phyloP scores from a whole-genome alignment of 2,329 filamentous ascomycete species.

The Fusarium sp. region DNA sequence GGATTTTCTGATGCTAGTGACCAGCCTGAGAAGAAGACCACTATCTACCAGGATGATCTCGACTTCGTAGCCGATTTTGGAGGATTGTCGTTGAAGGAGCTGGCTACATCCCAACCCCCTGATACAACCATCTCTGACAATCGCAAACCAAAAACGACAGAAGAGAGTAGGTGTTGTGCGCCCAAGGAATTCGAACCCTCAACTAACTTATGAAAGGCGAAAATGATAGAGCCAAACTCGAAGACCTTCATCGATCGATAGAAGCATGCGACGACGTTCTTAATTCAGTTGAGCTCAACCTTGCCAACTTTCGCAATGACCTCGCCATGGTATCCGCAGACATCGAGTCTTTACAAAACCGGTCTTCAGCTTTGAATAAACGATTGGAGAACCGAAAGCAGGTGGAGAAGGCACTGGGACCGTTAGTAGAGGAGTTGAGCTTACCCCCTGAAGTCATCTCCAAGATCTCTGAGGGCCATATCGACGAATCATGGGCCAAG shows the following conservation, averaged over 20 bases:
- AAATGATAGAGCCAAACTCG: conserved; percentile 83
- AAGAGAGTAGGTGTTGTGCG: conserved; percentile 72
- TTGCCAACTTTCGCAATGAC: conserved; percentile 93
- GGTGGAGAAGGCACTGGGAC: conserved; percentile 87
- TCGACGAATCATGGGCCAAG: conserved; percentile 90
- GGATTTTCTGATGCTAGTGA: conserved; percentile 38
- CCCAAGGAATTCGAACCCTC: background rate
- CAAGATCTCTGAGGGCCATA: conserved; percentile 86
- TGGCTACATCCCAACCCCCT: conserved; percentile 59
- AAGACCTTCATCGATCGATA: conserved; percentile 92
- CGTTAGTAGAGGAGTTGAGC: conserved; percentile 91
- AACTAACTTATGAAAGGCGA: conserved; percentile 65
- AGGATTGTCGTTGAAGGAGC: conserved; percentile 78
- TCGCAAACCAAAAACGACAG: conserved; percentile 70
- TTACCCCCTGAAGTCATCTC: conserved; percentile 85
- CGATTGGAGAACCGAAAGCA: conserved; percentile 89
- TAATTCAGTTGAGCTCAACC: conserved; percentile 90
- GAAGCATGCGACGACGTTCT: conserved; percentile 91
- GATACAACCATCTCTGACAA: conserved; percentile 34
- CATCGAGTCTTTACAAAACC: conserved; percentile 90
- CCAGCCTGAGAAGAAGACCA: conserved; percentile 21
- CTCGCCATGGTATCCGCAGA: conserved; percentile 92
- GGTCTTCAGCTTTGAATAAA: conserved; percentile 84
- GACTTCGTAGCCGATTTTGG: conserved; percentile 81
- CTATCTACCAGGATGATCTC: conserved; percentile 64